phyloP scores from a whole-genome alignment of 305 asterid genomes.

The Solanum hybrid region DNA sequence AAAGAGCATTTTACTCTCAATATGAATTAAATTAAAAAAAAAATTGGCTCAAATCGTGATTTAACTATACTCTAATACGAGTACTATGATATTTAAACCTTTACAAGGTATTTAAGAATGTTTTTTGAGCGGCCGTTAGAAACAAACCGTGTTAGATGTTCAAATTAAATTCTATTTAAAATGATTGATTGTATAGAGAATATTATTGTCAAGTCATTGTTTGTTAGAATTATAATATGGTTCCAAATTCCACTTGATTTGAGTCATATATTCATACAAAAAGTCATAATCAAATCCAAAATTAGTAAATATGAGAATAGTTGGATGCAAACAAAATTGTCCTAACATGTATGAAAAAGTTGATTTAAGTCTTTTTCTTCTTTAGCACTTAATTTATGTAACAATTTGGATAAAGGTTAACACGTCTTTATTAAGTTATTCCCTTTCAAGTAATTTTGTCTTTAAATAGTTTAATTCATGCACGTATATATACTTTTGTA shows the following conservation, averaged over 20 bases:
- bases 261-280: slow-evolving; percentile 13
- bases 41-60: not conserved
- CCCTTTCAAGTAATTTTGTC: not conserved
- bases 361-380: slow-evolving; percentile 5
- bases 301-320: not conserved
- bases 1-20: not conserved
- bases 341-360: slow-evolving; percentile 10
- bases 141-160: not conserved
- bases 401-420: slow-evolving; percentile 4
- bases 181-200: not conserved
- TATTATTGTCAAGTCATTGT: not conserved
- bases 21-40: not conserved
- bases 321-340: slow-evolving; percentile 9
- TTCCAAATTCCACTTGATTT: slow-evolving; percentile 7
- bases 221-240: not conserved
- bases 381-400: not conserved
- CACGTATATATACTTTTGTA: not conserved
- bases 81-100: not conserved
- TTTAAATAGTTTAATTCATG: not conserved
- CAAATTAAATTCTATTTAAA: not conserved
- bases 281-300: slow-evolving; percentile 9
- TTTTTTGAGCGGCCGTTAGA: not conserved
- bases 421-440: slow-evolving; percentile 12
- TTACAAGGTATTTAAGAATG: not conserved
- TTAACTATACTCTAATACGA: not conserved